phyloP scores from a whole-genome alignment of 441 rosid species.

The Geranium incanum region DNA sequence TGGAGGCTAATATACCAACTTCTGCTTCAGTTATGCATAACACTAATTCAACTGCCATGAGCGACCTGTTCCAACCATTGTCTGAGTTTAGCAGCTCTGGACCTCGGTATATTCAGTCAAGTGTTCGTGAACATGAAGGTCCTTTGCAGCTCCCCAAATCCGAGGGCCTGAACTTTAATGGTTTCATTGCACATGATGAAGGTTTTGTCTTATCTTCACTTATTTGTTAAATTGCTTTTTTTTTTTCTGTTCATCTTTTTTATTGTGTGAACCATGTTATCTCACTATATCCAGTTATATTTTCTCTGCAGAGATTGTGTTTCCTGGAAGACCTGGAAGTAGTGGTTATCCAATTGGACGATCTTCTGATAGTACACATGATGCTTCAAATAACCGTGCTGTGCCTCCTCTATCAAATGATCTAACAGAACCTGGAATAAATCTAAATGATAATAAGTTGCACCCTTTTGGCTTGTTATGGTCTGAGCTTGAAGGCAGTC shows the following conservation, averaged over 20 bases:
- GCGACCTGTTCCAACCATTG: constrained; percentile 23
- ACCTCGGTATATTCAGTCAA: constrained; percentile 34
- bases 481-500: constrained; percentile 67
- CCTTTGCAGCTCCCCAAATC: constrained; percentile 31
- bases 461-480: constrained; percentile 77
- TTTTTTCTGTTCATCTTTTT: neutral
- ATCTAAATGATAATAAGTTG: constrained; percentile 50
- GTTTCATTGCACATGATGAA: constrained; percentile 53
- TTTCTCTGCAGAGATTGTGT: constrained; percentile 46
- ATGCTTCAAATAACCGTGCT: constrained; percentile 23
- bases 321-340: constrained; percentile 66
- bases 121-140: constrained; percentile 35
- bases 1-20: constrained; percentile 30
- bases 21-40: constrained; percentile 29
- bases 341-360: constrained; percentile 35
- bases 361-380: constrained; percentile 34
- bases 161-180: constrained; percentile 40
- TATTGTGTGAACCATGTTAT: neutral
- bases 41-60: constrained; percentile 26
- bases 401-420: constrained; percentile 37
- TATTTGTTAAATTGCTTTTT: constrained; percentile 11
- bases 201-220: constrained; percentile 30
- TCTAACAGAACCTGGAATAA: constrained; percentile 30
- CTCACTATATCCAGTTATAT: neutral
- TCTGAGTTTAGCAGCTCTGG: constrained; percentile 25